Conservation (phyloP, 2,329 filamentous ascomycete species). For the Fusarium sp. region DNA sequence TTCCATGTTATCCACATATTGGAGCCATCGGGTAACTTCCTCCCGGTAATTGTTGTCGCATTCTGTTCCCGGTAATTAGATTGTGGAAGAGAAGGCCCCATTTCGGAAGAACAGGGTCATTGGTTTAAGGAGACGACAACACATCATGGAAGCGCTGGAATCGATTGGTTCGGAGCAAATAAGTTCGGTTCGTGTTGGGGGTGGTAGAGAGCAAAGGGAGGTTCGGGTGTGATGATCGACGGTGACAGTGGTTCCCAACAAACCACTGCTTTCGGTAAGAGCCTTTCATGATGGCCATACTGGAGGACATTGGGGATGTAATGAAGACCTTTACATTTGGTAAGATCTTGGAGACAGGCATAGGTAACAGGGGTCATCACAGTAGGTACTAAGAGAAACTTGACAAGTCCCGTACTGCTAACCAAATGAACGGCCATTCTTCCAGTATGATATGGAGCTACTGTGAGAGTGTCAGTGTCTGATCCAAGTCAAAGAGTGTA, state of each 20-base stretch:
- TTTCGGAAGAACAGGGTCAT: not conserved
- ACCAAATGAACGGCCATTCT: not conserved
- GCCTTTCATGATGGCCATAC: too few species aligned
- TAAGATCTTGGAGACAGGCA: rapidly evolving
- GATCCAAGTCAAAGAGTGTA: not conserved
- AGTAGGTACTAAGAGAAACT: not conserved
- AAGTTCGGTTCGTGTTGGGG: not conserved
- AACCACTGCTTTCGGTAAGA: too few species aligned
- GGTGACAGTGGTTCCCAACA: too few species aligned
- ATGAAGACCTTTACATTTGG: too few species aligned
- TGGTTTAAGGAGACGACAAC: not conserved
- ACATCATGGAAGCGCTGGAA: not conserved
- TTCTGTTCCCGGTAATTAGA: not conserved
- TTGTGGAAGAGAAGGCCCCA: not conserved
- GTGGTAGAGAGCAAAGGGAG: rapidly evolving
- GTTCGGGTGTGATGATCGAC: not conserved
- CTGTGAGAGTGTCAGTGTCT: not conserved
- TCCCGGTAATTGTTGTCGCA: not conserved
- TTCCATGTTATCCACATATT: not conserved
- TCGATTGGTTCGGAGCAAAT: not conserved
- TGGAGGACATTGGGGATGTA: too few species aligned
- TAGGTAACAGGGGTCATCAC: not conserved
- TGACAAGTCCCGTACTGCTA: not conserved
- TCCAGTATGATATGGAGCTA: not conserved
- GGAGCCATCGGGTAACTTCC: not conserved